Conservation (phyloP, 2,329 filamentous ascomycete genomes). For the Aspergillus neoniger region DNA sequence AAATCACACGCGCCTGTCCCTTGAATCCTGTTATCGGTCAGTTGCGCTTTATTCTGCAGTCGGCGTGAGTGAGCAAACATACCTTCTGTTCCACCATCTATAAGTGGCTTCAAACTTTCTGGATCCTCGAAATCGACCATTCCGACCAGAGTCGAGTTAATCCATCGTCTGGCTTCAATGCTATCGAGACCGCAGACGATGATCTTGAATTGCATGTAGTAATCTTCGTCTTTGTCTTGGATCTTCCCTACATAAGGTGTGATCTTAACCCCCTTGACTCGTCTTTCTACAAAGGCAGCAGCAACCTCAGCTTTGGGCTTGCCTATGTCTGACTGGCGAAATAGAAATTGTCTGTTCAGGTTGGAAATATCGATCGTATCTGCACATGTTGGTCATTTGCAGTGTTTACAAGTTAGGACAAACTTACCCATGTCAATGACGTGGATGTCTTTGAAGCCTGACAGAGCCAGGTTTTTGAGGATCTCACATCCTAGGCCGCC, state of each 20-base stretch:
- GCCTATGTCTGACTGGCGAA: constrained; percentile 87
- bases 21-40: constrained; percentile 71
- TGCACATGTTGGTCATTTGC: constrained; percentile 39
- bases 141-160: constrained; percentile 87
- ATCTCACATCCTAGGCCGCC: constrained; percentile 96
- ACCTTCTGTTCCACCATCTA: constrained; percentile 95
- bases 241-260: constrained; percentile 93
- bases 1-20: constrained; percentile 87
- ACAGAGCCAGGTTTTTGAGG: constrained; percentile 91
- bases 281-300: constrained; percentile 83
- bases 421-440: constrained; percentile 93
- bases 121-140: constrained; percentile 83
- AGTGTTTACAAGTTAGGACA: neutral
- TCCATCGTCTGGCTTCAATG: constrained; percentile 97
- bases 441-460: constrained; percentile 94
- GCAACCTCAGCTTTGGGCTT: constrained; percentile 93
- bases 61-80: constrained; percentile 7
- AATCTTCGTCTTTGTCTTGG: constrained; percentile 93
- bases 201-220: constrained; percentile 96
- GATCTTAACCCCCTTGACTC: constrained; percentile 88
- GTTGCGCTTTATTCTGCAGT: neutral
- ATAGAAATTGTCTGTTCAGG: constrained; percentile 95
- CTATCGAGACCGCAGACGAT: constrained; percentile 94
- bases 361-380: constrained; percentile 99
- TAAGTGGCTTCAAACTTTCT: constrained; percentile 86